Base-by-base conservation (phyloP, 441 rosid species). In the Mallotus repandus region DNA sequence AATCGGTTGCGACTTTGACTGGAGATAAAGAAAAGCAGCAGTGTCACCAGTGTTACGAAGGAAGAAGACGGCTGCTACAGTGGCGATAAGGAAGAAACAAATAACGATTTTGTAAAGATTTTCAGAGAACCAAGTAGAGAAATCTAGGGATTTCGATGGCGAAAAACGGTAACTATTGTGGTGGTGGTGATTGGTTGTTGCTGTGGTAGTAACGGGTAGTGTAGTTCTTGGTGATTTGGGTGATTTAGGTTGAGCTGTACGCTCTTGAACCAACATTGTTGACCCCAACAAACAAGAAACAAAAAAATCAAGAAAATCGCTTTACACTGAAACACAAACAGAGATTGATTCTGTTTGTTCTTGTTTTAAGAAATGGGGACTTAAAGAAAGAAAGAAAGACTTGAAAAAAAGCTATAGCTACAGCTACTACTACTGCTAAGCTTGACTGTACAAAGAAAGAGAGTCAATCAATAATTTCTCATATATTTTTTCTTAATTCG, bases 261-360 rank as follows among this genome's bases (percentile, higher is more conserved):
- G 96, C 78, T 86, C 94, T 74, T 91, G 98, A 87, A 93, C 95
- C 86, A 93, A 84, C 98, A 92, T 92, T 83, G 76, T 65, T 52
- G 62, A 75, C 38, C 65, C 38, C 56, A 7, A 16, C 62, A 45
- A 16, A 70, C 9, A 6, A 55, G 12, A 49, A 19, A 66, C 48
- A 10, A 7, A 12, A 7, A 65, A 21, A 12, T 29, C 45, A 58
- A 32, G 15, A 71, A 71, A 48, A 5, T 25, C n/a, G 45, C 41
- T 59, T 52, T 22, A 11, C 66, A 49, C 43, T 13, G 48, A 54
- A 54, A 63, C 21, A 64, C 52, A 0, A 46, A 21, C 21, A 29
- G 32, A 25, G 53, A 29, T 35, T 59, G 38, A 11, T 59, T 13
- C 19, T 18, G 66, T 4, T 8, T 11, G 14, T 41, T 55, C 21